Evolutionary conservation across 148 eudicot species (phyloP).

Genomic region (Simmondsia chinensis): DNA sequence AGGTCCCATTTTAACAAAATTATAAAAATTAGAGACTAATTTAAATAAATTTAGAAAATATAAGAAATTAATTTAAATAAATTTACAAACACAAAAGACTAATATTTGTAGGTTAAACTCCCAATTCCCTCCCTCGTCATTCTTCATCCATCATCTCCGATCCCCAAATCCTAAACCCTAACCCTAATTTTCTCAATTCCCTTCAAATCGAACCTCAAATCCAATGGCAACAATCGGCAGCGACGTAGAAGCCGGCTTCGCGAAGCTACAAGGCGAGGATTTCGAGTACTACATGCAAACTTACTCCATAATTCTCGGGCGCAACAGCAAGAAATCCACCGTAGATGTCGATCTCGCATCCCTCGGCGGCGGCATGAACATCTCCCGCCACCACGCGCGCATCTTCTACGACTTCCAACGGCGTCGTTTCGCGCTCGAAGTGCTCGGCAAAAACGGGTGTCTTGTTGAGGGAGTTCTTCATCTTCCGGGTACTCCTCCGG

Average conservation of each 20-base stretch:
- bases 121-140: too few relatives aligned
- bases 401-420: conserved; percentile 95
- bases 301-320: conserved; percentile 80
- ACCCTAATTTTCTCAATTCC: too few relatives aligned
- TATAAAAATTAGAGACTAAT: too few relatives aligned
- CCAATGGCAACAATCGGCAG: too few relatives aligned
- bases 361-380: conserved; percentile 95
- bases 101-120: too few relatives aligned
- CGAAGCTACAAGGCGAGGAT: conserved; percentile 92
- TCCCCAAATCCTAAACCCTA: too few relatives aligned
- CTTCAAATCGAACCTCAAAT: too few relatives aligned
- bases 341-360: conserved; percentile 93
- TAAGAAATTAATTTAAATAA: too few relatives aligned
- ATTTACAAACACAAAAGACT: too few relatives aligned
- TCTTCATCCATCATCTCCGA: too few relatives aligned
- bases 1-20: too few relatives aligned
- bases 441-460: conserved; percentile 92
- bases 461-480: conserved; percentile 84
- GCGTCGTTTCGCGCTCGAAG: conserved; percentile 86
- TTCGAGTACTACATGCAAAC: conserved; percentile 99
- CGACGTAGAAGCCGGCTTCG: conserved; percentile 93
- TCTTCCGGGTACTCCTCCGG: conserved; percentile 71
- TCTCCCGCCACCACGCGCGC: conserved; percentile 93
- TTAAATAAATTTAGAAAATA: too few relatives aligned
- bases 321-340: conserved; percentile 76